phyloP scores from a whole-genome alignment of 2,329 filamentous ascomycete species.

The Talaromyces atroroseus region DNA sequence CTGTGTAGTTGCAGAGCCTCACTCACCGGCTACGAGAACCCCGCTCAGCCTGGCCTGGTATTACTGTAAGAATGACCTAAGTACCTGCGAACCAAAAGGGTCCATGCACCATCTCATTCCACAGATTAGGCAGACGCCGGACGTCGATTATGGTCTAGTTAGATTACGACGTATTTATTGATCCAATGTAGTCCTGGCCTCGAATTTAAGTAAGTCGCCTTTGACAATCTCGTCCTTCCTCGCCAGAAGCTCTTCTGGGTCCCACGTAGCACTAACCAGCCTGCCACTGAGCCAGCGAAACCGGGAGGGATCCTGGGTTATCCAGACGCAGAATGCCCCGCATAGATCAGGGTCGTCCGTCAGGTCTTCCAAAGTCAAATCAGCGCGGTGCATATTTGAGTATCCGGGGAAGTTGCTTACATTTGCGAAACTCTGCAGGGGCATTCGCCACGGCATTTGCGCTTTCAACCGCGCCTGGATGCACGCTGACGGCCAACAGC shows the following conservation, averaged over 20 bases:
- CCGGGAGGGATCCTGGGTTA: slow-evolving; percentile 20
- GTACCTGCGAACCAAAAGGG: too few relatives aligned
- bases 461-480: slow-evolving; percentile 32
- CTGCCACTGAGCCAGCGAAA: slow-evolving; percentile 38
- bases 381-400: neutral
- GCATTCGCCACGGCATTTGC: slow-evolving; percentile 27
- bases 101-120: too few relatives aligned
- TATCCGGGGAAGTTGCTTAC: neutral
- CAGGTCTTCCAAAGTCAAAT: slow-evolving; percentile 11
- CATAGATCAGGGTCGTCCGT: slow-evolving; percentile 20
- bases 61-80: too few relatives aligned
- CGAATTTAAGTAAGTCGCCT: slow-evolving; percentile 16
- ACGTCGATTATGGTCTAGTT: too few relatives aligned
- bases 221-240: slow-evolving; percentile 38
- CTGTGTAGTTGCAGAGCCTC: too few relatives aligned
- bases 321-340: slow-evolving; percentile 18
- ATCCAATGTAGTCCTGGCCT: slow-evolving; percentile 11
- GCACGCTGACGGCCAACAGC: slow-evolving; percentile 24
- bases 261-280: slow-evolving; percentile 42
- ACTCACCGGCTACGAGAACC: too few relatives aligned
- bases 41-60: too few relatives aligned
- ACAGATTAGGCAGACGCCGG: too few relatives aligned
- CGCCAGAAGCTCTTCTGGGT: slow-evolving; percentile 39
- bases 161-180: neutral
- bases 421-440: slow-evolving; percentile 19